Evolutionary conservation across 1,284 basidiomycete genomes (phyloP), one percentile per base, ranked within the genome.

Genomic region (Moniliella sp.): DNA sequence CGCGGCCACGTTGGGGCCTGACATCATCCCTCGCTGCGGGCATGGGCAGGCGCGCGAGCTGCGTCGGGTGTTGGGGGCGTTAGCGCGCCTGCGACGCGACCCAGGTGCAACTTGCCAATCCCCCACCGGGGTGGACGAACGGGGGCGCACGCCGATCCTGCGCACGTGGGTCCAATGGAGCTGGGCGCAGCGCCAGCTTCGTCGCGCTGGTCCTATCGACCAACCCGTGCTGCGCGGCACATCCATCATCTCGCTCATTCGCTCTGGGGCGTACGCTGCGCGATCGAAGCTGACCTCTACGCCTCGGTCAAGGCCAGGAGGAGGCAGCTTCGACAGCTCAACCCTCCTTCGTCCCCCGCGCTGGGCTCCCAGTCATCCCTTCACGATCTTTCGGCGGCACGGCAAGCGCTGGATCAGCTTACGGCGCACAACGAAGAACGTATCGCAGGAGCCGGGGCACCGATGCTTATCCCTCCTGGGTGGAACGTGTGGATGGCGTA

Each of bases 11-110:
- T 32, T 50, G 9, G 51, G 51, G 31, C 45, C 42, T 34, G 55
- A 58, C 27, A 31, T 58, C 16, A 52, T 58, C 11, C 51, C 55
- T 3, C 49, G 55, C 9, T 48, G 42, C 4, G 55, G 55, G 0
- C 55, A 58, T 30, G 55, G 55, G 0, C 55, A 58, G 35, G 37
- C 50, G 10, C 42, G 55, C 28, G 55, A 58, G 31, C 31, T 58
- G 26, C 48, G 55, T n/a, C 43, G 55, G 18, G 50, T 55, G 26
- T 37, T 58, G 7, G 55, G 55, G 26, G 55, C 52, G 4, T 31
- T 58, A 5, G 40, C 45, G 13, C 46, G 55, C 12, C 50, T 58
- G 7, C 44, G 55, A n/a, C 37, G 51, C 8, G 36, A n/a, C n/a
- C n/a, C n/a, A n/a, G 21, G 11, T 5, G 7, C 15, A 16, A 11